phyloP scores from a whole-genome alignment of 2,329 filamentous ascomycete genomes.

The Aspergillus ruber region DNA sequence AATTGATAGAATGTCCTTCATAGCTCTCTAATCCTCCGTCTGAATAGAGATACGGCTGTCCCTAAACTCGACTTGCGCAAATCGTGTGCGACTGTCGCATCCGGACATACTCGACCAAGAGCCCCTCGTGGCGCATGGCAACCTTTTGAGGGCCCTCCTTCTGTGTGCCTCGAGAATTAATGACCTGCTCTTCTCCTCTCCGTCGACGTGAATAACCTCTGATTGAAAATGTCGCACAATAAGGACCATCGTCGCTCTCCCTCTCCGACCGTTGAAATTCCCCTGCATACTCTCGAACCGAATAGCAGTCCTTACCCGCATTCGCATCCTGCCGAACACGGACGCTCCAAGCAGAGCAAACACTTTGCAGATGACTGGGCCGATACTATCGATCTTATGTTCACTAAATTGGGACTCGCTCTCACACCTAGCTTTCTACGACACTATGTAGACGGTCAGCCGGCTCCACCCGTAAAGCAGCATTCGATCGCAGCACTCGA shows the following conservation, averaged over 20 bases:
- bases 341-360: conserved; percentile 10
- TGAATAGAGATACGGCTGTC: too few relatives aligned
- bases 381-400: conserved; percentile 15
- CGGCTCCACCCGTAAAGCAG: conserved; percentile 20
- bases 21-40: background rate
- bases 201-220: background rate
- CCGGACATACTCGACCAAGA: background rate
- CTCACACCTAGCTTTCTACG: conserved; percentile 34
- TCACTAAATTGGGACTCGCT: conserved; percentile 20
- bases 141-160: background rate
- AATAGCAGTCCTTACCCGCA: conserved; percentile 8
- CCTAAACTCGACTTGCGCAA: too few relatives aligned
- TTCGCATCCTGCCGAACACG: conserved; percentile 18
- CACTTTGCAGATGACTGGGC: conserved; percentile 20
- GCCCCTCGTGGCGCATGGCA: background rate
- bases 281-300: conserved; percentile 24
- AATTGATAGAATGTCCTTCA: too few relatives aligned
- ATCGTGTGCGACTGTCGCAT: background rate
- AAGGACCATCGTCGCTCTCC: conserved; percentile 12
- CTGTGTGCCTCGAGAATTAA: background rate
- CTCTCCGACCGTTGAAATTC: conserved; percentile 21
- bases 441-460: conserved; percentile 24
- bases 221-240: conserved; percentile 9
- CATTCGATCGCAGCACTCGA: conserved; percentile 38
- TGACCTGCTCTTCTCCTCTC: background rate